These are phyloP conservation scores for Breviolum minutum DNA, from an alignment of 73 alveolate species.

Conservation along the genomic window DNA sequence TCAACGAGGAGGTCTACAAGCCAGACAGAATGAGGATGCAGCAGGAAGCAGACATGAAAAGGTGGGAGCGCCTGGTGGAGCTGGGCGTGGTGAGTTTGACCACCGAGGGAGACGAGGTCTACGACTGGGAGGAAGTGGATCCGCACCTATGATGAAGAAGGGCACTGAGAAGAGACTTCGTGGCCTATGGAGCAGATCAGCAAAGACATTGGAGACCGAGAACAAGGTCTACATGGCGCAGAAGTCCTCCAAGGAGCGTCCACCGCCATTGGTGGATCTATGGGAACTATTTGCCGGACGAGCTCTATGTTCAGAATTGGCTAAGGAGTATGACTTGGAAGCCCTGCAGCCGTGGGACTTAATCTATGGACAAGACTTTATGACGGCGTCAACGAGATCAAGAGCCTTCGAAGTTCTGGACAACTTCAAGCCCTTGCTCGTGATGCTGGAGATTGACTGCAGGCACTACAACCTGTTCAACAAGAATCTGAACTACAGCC, in stretches of 20 bases:
- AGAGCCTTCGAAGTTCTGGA: background rate
- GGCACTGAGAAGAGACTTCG: background rate
- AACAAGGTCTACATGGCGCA: background rate
- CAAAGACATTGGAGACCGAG: background rate
- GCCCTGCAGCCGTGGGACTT: constrained; percentile 4
- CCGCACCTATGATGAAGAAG: background rate
- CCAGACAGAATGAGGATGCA: background rate
- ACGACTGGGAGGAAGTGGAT: constrained; percentile 22
- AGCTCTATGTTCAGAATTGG: background rate
- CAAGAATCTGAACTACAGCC: background rate
- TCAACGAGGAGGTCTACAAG: background rate
- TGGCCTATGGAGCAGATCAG: background rate
- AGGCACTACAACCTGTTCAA: background rate
- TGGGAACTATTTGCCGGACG: background rate
- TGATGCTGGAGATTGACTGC: background rate
- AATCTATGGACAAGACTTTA: background rate
- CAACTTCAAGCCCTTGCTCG: background rate
- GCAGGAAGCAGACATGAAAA: background rate
- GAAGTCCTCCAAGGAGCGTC: background rate
- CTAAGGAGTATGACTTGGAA: background rate
- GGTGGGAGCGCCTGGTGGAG: background rate
- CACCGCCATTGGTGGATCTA: background rate
- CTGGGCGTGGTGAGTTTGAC: constrained; percentile 1
- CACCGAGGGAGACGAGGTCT: background rate
- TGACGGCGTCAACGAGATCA: background rate